Conservation (phyloP, 73 alveolate species). For the Tetrahymena borealis region DNA sequence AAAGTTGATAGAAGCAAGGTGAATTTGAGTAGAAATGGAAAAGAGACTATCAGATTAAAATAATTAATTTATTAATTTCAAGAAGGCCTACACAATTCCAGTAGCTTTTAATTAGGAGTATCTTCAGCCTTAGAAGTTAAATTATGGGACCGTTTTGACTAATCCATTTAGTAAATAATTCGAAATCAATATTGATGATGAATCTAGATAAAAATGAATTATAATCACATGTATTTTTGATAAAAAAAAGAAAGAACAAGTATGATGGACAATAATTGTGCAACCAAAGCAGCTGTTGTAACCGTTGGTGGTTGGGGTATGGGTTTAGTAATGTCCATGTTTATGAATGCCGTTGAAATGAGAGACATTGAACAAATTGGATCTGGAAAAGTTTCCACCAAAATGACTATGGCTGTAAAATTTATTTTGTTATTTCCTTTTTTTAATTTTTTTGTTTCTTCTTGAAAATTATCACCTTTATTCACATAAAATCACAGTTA, state of each 20-base stretch:
- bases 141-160: neutral
- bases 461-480: too few relatives aligned
- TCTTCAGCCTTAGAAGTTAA: neutral
- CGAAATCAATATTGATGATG: neutral
- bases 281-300: slow-evolving; percentile 27
- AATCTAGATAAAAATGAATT: neutral
- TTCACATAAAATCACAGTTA: too few relatives aligned
- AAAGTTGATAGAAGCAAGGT: neutral
- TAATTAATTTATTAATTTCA: neutral
- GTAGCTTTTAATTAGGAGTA: neutral
- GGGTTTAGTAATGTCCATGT: slow-evolving; percentile 44
- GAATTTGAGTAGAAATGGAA: neutral
- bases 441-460: neutral
- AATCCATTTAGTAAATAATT: neutral
- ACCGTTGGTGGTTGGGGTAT: slow-evolving; percentile 45
- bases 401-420: neutral
- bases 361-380: slow-evolving; percentile 42
- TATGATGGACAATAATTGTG: slow-evolving; percentile 20
- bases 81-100: neutral
- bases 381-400: slow-evolving; percentile 2
- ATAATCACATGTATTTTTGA: neutral
- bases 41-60: neutral
- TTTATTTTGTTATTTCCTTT: neutral
- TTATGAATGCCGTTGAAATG: slow-evolving; percentile 48
- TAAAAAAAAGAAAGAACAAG: slow-evolving; percentile 2